A percentile compares a stretch with the other conserved stretches of the same genome.
Evolutionary conservation across 2,329 filamentous ascomycete genomes (phyloP).

Genomic region (Hyphodiscus sp.): DNA sequence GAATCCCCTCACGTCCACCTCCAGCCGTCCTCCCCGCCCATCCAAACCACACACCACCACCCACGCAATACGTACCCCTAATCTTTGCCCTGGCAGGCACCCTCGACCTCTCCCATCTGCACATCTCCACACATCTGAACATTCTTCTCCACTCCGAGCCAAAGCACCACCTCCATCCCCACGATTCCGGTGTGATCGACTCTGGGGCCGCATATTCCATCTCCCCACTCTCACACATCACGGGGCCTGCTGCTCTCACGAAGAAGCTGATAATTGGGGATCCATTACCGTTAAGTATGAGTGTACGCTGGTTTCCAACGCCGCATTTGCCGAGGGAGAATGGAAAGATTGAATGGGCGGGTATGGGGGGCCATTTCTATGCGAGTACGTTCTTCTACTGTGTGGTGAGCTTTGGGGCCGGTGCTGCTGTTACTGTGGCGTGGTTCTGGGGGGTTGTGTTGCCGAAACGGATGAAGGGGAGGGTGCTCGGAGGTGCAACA

Average conservation of each 20-base stretch:
- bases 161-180: constrained; percentile 55
- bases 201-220: constrained; percentile 84
- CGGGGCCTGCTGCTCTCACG: constrained; percentile 40
- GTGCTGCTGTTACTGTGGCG: constrained; percentile 45
- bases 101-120: constrained; percentile 80
- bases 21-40: constrained; percentile 38
- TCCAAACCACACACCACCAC: constrained; percentile 30
- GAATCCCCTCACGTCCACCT: constrained; percentile 71
- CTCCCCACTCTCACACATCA: constrained; percentile 57
- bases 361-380: constrained; percentile 57
- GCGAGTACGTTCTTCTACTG: constrained; percentile 59
- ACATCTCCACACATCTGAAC: constrained; percentile 85
- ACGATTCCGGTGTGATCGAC: constrained; percentile 73
- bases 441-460: constrained; percentile 57
- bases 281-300: constrained; percentile 69
- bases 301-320: constrained; percentile 80
- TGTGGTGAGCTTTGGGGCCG: constrained; percentile 51
- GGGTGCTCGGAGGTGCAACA: constrained; percentile 21
- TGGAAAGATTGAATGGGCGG: constrained; percentile 58
- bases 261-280: constrained; percentile 80
- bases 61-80: constrained; percentile 68
- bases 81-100: constrained; percentile 87
- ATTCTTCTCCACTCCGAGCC: constrained; percentile 67
- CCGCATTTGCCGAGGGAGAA: constrained; percentile 63
- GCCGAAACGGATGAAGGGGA: constrained; percentile 35